A percentile compares a stretch with the other conserved stretches of the same genome.
phyloP scores from a whole-genome alignment of 2,329 filamentous ascomycete species.

The Mycocentrospora acerina region DNA sequence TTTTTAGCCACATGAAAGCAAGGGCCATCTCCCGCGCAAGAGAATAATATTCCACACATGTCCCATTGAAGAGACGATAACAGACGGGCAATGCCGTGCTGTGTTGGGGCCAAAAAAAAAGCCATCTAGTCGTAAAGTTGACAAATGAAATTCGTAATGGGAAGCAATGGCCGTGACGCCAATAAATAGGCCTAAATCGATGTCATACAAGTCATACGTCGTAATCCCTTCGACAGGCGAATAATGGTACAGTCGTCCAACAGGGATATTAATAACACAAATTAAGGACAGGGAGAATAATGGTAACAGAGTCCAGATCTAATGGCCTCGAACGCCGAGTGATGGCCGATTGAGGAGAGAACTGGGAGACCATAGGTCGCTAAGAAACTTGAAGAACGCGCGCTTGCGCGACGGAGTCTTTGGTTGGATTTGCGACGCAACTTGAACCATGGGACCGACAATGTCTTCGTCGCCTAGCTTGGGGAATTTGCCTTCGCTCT shows the following conservation, averaged over 20 bases:
- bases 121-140: constrained; percentile 24
- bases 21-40: background rate
- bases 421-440: constrained; percentile 40
- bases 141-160: constrained; percentile 42
- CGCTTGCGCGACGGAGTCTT: constrained; percentile 40
- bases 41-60: constrained; percentile 13
- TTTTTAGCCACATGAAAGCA: constrained; percentile 4
- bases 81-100: constrained; percentile 13
- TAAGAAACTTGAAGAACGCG: constrained; percentile 42
- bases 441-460: constrained; percentile 81
- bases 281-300: constrained; percentile 29
- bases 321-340: constrained; percentile 28
- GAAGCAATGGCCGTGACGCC: constrained; percentile 34
- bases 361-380: constrained; percentile 39
- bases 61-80: constrained; percentile 24
- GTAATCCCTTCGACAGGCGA: constrained; percentile 27
- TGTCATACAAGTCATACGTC: constrained; percentile 44
- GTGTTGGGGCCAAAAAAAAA: constrained; percentile 13
- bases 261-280: constrained; percentile 29
- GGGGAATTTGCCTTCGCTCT: constrained; percentile 78
- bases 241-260: constrained; percentile 36
- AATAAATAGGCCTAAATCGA: constrained; percentile 24
- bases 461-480: constrained; percentile 88
- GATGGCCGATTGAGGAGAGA: constrained; percentile 35
- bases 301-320: constrained; percentile 8